Conservation (phyloP, 169 alveolate species). For the Nephromyces sp. region DNA sequence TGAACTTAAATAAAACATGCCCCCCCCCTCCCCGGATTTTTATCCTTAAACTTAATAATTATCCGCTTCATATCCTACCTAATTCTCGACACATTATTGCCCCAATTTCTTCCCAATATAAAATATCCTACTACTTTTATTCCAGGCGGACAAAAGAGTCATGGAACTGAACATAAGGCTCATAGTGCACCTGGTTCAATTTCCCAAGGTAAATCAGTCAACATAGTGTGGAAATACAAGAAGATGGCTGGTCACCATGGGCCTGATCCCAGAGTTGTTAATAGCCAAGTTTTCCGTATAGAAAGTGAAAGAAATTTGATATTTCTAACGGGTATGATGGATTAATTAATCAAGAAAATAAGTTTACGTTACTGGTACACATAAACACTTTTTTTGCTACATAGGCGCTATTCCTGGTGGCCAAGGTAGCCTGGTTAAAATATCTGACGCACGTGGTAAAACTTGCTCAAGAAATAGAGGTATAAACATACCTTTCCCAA, state of each 20-base stretch:
- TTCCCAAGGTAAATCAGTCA: slow-evolving; percentile 62
- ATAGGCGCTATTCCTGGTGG: slow-evolving; percentile 44
- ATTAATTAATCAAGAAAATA: not conserved
- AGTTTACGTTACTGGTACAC: not conserved
- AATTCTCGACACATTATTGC: too few species aligned
- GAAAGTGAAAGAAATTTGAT: slow-evolving; percentile 59
- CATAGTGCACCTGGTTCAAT: slow-evolving; percentile 71
- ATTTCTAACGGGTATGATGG: slow-evolving; percentile 60
- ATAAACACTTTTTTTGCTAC: not conserved
- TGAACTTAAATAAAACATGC: too few species aligned
- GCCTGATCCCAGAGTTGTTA: slow-evolving; percentile 68
- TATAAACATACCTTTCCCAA: slow-evolving; percentile 44
- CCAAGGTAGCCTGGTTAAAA: slow-evolving; percentile 58
- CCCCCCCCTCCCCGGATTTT: too few species aligned
- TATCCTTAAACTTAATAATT: too few species aligned
- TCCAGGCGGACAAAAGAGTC: slow-evolving; percentile 39
- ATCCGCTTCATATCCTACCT: too few species aligned
- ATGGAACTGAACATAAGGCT: slow-evolving; percentile 72
- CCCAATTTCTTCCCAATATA: too few species aligned
- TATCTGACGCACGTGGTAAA: slow-evolving; percentile 67
- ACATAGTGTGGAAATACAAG: slow-evolving; percentile 64
- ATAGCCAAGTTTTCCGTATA: slow-evolving; percentile 60
- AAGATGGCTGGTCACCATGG: slow-evolving; percentile 78
- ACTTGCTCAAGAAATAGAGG: slow-evolving; percentile 51
- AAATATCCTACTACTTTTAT: not conserved